Percentiles rank a stretch among this genome's conserved stretches.
These are phyloP conservation scores for Neopestalotiopsis sp. DNA, from an alignment of 2,329 filamentous ascomycete species.

Conservation along the genomic window DNA sequence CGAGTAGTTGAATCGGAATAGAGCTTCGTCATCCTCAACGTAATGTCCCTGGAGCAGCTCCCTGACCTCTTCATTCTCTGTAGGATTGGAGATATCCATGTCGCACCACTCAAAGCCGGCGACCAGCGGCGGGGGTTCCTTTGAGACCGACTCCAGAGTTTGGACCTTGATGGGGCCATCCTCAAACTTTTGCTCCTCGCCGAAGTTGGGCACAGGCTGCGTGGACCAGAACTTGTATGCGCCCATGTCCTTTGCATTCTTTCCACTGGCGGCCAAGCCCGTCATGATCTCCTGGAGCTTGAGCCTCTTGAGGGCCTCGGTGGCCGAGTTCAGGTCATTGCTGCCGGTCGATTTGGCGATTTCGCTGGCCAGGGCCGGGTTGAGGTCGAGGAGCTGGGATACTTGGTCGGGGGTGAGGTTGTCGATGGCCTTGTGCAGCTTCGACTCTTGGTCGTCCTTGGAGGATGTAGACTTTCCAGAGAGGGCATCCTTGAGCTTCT, in stretches of 20 bases:
- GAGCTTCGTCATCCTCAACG: slow-evolving; percentile 95
- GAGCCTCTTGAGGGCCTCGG: slow-evolving; percentile 65
- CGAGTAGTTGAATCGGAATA: slow-evolving; percentile 98
- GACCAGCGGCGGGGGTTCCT: slow-evolving; percentile 75
- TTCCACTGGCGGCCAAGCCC: slow-evolving; percentile 76
- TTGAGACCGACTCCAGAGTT: slow-evolving; percentile 78
- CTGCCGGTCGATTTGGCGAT: slow-evolving; percentile 44
- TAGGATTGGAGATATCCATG: slow-evolving; percentile 80
- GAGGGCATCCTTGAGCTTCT: slow-evolving; percentile 60
- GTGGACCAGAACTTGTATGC: slow-evolving; percentile 99
- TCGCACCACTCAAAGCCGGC: slow-evolving; percentile 94
- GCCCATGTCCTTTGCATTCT: slow-evolving; percentile 95
- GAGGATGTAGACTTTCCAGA: slow-evolving; percentile 39
- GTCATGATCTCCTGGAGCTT: slow-evolving; percentile 76
- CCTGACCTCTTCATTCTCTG: slow-evolving; percentile 86
- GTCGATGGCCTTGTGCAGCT: slow-evolving; percentile 52
- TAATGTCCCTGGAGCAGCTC: slow-evolving; percentile 93
- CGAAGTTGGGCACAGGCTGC: slow-evolving; percentile 90
- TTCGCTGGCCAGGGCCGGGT: slow-evolving; percentile 74
- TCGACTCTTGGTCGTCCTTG: slow-evolving; percentile 43
- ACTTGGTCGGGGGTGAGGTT: slow-evolving; percentile 63
- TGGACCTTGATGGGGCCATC: slow-evolving; percentile 88
- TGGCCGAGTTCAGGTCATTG: slow-evolving; percentile 41
- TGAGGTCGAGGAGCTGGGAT: slow-evolving; percentile 71
- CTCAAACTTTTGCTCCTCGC: slow-evolving; percentile 61